phyloP scores from a whole-genome alignment of 441 rosid genomes.

The Kokia cookei region DNA sequence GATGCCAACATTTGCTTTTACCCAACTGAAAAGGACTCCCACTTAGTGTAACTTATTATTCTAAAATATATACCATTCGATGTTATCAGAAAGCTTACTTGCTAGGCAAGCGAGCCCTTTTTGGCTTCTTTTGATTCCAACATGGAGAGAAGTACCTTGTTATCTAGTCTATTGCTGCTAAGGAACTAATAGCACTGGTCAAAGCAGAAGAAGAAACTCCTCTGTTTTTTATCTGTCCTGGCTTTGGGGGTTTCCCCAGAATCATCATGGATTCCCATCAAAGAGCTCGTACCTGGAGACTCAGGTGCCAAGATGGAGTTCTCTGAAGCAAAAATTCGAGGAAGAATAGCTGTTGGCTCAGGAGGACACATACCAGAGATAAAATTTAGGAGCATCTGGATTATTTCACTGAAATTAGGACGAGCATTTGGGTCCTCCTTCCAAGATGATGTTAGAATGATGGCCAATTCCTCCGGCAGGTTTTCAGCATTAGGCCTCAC shows the following conservation, averaged over 20 bases:
- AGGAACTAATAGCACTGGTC: slow-evolving; percentile 44
- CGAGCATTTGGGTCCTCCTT: slow-evolving; percentile 62
- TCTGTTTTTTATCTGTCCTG: slow-evolving; percentile 32
- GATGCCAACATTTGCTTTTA: background rate
- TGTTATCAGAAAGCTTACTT: slow-evolving; percentile 10
- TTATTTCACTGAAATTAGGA: slow-evolving; percentile 57
- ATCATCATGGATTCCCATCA: slow-evolving; percentile 49
- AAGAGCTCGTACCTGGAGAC: slow-evolving; percentile 65
- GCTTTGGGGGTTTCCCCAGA: slow-evolving; percentile 51
- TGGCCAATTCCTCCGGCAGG: slow-evolving; percentile 46
- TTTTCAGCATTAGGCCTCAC: slow-evolving; percentile 67
- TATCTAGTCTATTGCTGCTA: background rate
- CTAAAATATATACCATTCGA: background rate
- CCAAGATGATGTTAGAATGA: slow-evolving; percentile 63
- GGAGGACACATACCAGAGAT: slow-evolving; percentile 44
- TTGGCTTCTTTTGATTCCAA: slow-evolving; percentile 7
- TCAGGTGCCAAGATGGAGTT: slow-evolving; percentile 49
- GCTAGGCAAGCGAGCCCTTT: slow-evolving; percentile 1
- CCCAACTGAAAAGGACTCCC: background rate
- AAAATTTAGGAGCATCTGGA: slow-evolving; percentile 52
- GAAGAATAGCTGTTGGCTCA: slow-evolving; percentile 33
- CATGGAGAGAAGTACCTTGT: background rate
- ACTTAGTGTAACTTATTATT: slow-evolving; percentile 1
- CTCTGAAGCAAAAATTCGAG: slow-evolving; percentile 38
- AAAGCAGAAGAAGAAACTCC: slow-evolving; percentile 55